Conservation (phyloP, 352 stramenopile species). For the Phytophthora pinifolia region DNA sequence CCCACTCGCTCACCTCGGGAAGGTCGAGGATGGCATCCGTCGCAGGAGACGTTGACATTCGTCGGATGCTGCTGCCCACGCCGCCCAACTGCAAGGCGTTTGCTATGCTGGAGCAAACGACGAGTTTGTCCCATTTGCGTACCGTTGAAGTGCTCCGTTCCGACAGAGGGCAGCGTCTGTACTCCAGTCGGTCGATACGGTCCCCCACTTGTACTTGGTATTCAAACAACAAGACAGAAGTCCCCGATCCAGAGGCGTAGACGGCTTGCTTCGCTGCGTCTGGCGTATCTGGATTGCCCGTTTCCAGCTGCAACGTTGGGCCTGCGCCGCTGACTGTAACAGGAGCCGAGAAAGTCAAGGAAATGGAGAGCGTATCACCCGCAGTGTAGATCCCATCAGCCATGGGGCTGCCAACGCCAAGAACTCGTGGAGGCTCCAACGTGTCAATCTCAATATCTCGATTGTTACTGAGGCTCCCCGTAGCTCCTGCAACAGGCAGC, state of each 20-base stretch:
- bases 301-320: slow-evolving; percentile 45
- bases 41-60: slow-evolving; percentile 36
- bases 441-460: slow-evolving; percentile 69
- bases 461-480: slow-evolving; percentile 63
- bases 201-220: slow-evolving; percentile 61
- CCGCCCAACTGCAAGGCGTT: slow-evolving; percentile 54
- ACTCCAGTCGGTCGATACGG: slow-evolving; percentile 59
- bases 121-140: slow-evolving; percentile 52
- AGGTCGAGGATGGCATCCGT: slow-evolving; percentile 62
- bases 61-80: slow-evolving; percentile 43
- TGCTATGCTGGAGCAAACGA: slow-evolving; percentile 37
- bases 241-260: slow-evolving; percentile 48
- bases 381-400: slow-evolving; percentile 60
- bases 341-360: slow-evolving; percentile 49
- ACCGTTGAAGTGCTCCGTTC: slow-evolving; percentile 25
- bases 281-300: slow-evolving; percentile 15
- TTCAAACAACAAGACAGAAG: slow-evolving; percentile 43
- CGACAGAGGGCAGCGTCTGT: slow-evolving; percentile 41
- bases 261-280: slow-evolving; percentile 22
- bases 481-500: slow-evolving; percentile 40
- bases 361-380: slow-evolving; percentile 47
- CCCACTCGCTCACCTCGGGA: slow-evolving; percentile 62
- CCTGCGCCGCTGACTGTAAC: slow-evolving; percentile 44
- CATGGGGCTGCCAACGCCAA: slow-evolving; percentile 46
- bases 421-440: slow-evolving; percentile 47